phyloP scores from a whole-genome alignment of 140 eudicot species.

The Ambrosia hybrid region DNA sequence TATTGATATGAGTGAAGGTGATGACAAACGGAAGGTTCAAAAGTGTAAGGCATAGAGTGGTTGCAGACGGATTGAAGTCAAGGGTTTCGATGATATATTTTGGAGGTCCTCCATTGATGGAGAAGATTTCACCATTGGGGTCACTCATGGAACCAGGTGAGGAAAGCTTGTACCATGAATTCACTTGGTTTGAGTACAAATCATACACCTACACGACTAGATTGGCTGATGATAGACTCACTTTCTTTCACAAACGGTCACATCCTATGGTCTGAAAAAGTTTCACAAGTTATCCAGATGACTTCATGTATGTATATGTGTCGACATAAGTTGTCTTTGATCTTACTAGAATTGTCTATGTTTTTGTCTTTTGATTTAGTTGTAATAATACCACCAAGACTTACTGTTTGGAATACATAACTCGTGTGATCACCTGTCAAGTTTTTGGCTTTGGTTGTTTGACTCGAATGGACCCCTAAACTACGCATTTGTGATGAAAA shows the following conservation, averaged over 20 bases:
- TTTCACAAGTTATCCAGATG: constrained; percentile 1
- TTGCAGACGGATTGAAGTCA: constrained; percentile 39
- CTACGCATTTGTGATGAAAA: too few species aligned
- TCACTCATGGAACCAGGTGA: constrained; percentile 61
- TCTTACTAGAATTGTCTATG: background rate
- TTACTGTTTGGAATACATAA: too few species aligned
- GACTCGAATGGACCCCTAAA: too few species aligned
- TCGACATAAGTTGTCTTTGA: background rate
- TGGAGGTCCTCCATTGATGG: constrained; percentile 64
- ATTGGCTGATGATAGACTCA: constrained; percentile 53
- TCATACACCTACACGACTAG: constrained; percentile 52
- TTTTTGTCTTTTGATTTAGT: background rate
- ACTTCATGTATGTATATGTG: constrained; percentile 9
- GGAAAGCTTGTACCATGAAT: constrained; percentile 70
- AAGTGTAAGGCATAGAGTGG: constrained; percentile 71
- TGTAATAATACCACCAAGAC: background rate
- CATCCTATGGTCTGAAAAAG: constrained; percentile 1
- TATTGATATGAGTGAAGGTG: constrained; percentile 49
- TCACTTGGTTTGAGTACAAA: constrained; percentile 85
- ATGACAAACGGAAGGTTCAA: constrained; percentile 75
- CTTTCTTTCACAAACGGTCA: constrained; percentile 41
- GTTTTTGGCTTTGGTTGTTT: too few species aligned
- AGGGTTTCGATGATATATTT: constrained; percentile 78
- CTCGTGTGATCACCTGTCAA: too few species aligned
- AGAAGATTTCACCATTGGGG: constrained; percentile 59